A percentile compares a stretch with the other conserved stretches of the same genome.
phyloP scores from a whole-genome alignment of 495 filamentous ascomycete species.

The Penicillium verhagenii region DNA sequence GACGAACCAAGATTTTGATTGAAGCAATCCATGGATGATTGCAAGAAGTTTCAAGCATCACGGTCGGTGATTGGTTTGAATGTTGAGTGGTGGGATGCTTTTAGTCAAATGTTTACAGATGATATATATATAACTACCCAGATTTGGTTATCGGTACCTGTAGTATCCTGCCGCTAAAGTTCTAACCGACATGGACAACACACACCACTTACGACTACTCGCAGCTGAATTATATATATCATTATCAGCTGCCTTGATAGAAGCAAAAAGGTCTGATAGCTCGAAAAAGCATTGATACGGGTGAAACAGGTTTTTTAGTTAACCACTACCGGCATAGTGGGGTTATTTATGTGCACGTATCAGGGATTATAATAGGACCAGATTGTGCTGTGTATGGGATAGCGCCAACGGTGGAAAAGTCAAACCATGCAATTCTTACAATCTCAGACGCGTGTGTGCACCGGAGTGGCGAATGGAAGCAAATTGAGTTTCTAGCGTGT shows the following conservation, averaged over 20 bases:
- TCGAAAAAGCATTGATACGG: background rate
- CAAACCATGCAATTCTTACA: constrained; percentile 11
- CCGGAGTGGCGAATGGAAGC: constrained; percentile 4
- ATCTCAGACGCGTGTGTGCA: constrained; percentile 8
- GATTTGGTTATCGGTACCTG: no score
- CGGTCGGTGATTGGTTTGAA: background rate
- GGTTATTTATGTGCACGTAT: background rate
- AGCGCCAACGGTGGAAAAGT: constrained; percentile 17
- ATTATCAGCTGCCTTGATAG: background rate
- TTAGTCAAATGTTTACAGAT: background rate
- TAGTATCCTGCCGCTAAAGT: no score
- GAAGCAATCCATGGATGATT: background rate
- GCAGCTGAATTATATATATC: background rate
- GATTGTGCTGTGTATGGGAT: constrained; percentile 11
- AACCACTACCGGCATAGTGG: background rate
- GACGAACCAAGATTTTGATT: background rate
- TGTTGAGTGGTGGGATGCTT: background rate
- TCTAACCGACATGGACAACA: no score
- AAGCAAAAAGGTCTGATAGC: background rate
- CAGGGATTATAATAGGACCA: constrained; percentile 11
- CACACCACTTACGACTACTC: background rate
- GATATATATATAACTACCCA: background rate
- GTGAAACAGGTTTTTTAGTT: background rate
- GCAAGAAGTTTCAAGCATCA: background rate
- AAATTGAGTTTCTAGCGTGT: constrained; percentile 5